Conservation (phyloP, 345 rosid species). For the Microthlaspi erraticum region DNA sequence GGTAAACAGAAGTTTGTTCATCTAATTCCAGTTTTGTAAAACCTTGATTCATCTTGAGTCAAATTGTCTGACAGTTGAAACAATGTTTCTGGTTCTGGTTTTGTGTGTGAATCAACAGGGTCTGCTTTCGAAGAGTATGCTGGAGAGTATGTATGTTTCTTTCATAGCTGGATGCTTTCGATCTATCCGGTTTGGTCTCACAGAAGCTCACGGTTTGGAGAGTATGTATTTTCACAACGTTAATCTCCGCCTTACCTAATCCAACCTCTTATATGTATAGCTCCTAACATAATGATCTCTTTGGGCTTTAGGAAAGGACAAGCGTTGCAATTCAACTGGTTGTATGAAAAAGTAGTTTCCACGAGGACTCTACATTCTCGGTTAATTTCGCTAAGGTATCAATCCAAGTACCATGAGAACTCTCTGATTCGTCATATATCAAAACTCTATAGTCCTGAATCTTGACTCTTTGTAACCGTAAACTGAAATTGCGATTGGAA, state of each 20-base stretch:
- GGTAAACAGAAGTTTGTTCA: constrained; percentile 45
- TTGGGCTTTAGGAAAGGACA: constrained; percentile 73
- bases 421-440: background rate
- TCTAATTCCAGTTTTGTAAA: background rate
- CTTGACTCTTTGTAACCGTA: constrained; percentile 20
- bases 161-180: constrained; percentile 94
- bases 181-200: constrained; percentile 86
- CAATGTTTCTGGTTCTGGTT: background rate
- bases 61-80: background rate
- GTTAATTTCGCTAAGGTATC: constrained; percentile 82
- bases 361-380: constrained; percentile 68
- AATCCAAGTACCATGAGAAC: too few species aligned
- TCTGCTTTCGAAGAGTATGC: constrained; percentile 65
- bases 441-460: constrained; percentile 18
- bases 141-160: constrained; percentile 83
- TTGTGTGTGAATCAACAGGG: constrained; percentile 49
- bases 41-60: background rate
- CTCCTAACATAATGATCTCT: constrained; percentile 13
- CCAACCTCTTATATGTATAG: constrained; percentile 3
- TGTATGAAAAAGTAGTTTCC: constrained; percentile 79
- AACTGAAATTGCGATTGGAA: background rate
- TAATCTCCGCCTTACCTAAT: constrained; percentile 16
- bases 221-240: constrained; percentile 22
- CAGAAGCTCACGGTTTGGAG: constrained; percentile 93
- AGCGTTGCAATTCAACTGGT: constrained; percentile 92